A percentile compares a stretch with the other conserved stretches of the same genome.
Evolutionary conservation across 1,284 basidiomycete species (phyloP).

Genomic region (Ganoderma sinense): DNA sequence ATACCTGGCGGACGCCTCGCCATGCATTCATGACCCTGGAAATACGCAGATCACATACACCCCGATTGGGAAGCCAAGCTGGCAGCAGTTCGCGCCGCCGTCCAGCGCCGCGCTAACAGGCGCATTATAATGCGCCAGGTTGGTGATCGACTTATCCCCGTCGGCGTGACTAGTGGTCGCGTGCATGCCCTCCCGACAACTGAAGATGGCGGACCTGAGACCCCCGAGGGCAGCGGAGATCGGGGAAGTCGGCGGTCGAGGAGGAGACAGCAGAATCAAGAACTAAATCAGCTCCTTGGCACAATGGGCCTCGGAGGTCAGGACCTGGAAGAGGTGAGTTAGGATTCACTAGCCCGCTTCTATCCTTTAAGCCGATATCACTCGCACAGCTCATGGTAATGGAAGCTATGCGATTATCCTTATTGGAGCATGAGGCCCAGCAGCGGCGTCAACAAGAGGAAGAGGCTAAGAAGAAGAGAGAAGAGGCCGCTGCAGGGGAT

Average conservation of each 20-base stretch:
- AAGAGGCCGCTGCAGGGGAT: constrained; percentile 23
- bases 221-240: constrained; percentile 47
- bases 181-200: constrained; percentile 68
- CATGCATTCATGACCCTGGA: constrained; percentile 8
- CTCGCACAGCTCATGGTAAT: constrained; percentile 89
- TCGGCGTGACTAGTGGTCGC: constrained; percentile 89
- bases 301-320: constrained; percentile 77
- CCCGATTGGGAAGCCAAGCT: constrained; percentile 96
- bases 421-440: constrained; percentile 90
- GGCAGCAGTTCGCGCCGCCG: constrained; percentile 87
- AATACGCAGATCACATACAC: constrained; percentile 82
- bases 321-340: constrained; percentile 88
- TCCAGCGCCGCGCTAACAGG: constrained; percentile 90
- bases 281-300: constrained; percentile 65
- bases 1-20: background rate
- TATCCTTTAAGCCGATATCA: background rate
- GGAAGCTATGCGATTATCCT: constrained; percentile 97
- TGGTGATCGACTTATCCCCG: constrained; percentile 95
- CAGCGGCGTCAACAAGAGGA: constrained; percentile 74
- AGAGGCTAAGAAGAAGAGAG: constrained; percentile 54
- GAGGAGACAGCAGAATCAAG: constrained; percentile 59
- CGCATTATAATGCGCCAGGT: constrained; percentile 99
- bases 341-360: constrained; percentile 1
- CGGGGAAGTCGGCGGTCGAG: constrained; percentile 62
- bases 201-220: constrained; percentile 56